These are phyloP conservation scores for Aspergillus steynii DNA, from an alignment of 495 filamentous ascomycete species.

Conservation along the genomic window DNA sequence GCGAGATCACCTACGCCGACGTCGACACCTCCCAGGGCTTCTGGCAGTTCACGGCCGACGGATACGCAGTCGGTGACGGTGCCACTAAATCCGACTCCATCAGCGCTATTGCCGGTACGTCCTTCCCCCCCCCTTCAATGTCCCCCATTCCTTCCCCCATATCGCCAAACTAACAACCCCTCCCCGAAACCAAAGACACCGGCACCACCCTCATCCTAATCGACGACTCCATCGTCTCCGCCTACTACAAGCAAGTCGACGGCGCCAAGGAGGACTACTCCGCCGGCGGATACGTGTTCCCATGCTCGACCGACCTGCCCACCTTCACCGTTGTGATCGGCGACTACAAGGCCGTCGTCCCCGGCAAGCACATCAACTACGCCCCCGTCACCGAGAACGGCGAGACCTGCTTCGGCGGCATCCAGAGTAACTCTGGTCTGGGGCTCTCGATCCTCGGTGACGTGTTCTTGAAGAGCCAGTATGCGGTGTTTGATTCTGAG, in stretches of 20 bases:
- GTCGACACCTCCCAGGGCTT: slow-evolving; percentile 64
- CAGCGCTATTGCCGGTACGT: slow-evolving; percentile 39
- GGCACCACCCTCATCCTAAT: slow-evolving; percentile 74
- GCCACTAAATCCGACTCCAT: slow-evolving; percentile 23
- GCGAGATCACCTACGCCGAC: slow-evolving; percentile 58
- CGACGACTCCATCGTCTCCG: slow-evolving; percentile 51
- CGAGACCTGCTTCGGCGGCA: slow-evolving; percentile 61
- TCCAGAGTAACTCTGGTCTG: slow-evolving; percentile 63
- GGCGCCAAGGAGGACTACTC: slow-evolving; percentile 46
- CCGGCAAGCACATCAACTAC: slow-evolving; percentile 46
- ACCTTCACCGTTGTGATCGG: slow-evolving; percentile 60
- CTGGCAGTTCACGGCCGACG: slow-evolving; percentile 67
- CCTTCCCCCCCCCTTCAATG: neutral
- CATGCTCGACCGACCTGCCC: slow-evolving; percentile 63
- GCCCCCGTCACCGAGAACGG: slow-evolving; percentile 41
- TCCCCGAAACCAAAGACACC: slow-evolving; percentile 42
- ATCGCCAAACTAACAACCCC: neutral
- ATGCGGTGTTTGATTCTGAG: slow-evolving; percentile 69
- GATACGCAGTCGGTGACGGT: slow-evolving; percentile 60
- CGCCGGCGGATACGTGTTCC: slow-evolving; percentile 67
- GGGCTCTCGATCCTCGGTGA: slow-evolving; percentile 74
- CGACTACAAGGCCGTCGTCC: slow-evolving; percentile 44
- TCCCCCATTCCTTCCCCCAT: neutral
- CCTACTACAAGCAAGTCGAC: slow-evolving; percentile 63
- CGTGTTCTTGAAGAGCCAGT: slow-evolving; percentile 76